Evolutionary conservation across 192 early-diverging fungal species (phyloP).

Genomic region (Lobosporangium transversale): DNA sequence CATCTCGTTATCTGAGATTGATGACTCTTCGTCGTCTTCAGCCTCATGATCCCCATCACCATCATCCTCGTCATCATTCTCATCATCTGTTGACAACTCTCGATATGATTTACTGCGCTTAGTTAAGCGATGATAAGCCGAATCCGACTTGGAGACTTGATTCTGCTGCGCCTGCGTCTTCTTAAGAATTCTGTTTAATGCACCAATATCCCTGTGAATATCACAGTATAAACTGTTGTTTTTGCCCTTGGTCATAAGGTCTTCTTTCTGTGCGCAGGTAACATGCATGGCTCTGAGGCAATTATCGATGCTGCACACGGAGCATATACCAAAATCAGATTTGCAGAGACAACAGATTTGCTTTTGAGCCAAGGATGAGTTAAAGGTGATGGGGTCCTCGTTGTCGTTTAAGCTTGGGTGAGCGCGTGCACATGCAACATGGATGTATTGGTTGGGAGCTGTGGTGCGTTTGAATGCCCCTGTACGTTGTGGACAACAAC

Average conservation of each 20-base stretch:
- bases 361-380: constrained; percentile 16
- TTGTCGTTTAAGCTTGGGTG: constrained; percentile 40
- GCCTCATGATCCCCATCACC: constrained; percentile 14
- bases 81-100: constrained; percentile 28
- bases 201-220: constrained; percentile 23
- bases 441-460: constrained; percentile 55
- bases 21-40: constrained; percentile 22
- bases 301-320: constrained; percentile 20
- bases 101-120: constrained; percentile 35
- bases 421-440: constrained; percentile 60
- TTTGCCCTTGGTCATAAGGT: constrained; percentile 26
- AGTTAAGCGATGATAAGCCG: constrained; percentile 21
- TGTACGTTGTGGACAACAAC: constrained; percentile 53
- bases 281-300: constrained; percentile 38
- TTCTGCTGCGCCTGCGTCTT: not conserved
- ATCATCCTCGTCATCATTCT: constrained; percentile 25
- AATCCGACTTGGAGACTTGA: not conserved
- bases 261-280: constrained; percentile 39
- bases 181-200: constrained; percentile 33
- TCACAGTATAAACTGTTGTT: constrained; percentile 19
- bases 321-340: constrained; percentile 35
- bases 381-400: constrained; percentile 50
- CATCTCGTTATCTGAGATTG: constrained; percentile 21
- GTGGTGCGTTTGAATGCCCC: constrained; percentile 59
- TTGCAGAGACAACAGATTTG: constrained; percentile 40